These are phyloP conservation scores for Phytophthora idaei DNA, from an alignment of 352 stramenopile genomes.

Conservation along the genomic window DNA sequence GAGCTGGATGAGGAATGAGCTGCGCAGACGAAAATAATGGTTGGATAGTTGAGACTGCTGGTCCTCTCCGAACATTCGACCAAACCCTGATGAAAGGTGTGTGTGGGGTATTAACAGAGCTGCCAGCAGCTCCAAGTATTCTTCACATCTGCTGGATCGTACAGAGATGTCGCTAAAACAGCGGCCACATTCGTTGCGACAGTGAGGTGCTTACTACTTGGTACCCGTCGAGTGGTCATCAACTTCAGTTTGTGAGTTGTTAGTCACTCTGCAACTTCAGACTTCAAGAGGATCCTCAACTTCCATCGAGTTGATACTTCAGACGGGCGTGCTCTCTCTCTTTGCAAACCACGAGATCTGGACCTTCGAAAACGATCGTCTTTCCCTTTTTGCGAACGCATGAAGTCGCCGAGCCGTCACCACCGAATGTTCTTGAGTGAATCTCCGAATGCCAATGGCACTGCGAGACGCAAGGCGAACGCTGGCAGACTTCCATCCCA, in stretches of 20 bases:
- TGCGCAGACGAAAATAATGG: neutral
- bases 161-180: neutral
- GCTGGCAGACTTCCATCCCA: neutral
- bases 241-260: neutral
- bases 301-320: slow-evolving; percentile 9
- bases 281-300: neutral
- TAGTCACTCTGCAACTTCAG: neutral
- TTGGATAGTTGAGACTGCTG: slow-evolving; percentile 8
- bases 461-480: neutral
- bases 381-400: slow-evolving; percentile 20
- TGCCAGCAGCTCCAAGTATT: neutral
- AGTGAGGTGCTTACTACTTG: neutral
- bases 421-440: slow-evolving; percentile 23
- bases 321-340: slow-evolving; percentile 7
- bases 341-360: neutral
- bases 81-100: neutral
- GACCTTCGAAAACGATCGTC: slow-evolving; percentile 6
- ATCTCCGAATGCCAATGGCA: slow-evolving; percentile 3
- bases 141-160: neutral
- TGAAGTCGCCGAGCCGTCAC: slow-evolving; percentile 27
- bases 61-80: slow-evolving; percentile 20
- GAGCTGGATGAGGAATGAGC: slow-evolving; percentile 14
- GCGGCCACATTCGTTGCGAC: no score
- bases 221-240: neutral
- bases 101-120: neutral